phyloP scores from a whole-genome alignment of 306 rosid species.

The Cucurbita moschata region DNA sequence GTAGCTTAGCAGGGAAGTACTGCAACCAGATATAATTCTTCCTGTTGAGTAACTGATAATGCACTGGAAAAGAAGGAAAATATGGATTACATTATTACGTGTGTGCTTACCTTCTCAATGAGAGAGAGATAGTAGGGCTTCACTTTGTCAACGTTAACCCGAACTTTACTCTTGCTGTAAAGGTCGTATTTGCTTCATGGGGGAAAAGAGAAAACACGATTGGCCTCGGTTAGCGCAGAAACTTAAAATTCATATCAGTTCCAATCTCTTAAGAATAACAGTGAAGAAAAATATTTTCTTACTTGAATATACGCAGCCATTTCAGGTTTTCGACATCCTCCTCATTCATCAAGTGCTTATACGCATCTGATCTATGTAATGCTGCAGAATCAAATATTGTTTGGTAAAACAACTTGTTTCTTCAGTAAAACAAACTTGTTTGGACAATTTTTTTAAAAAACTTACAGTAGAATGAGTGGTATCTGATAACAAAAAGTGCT shows the following conservation, averaged over 20 bases:
- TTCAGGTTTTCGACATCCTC: constrained; percentile 61
- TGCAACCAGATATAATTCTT: constrained; percentile 17
- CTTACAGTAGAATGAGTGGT: constrained; percentile 76
- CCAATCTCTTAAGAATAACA: neutral
- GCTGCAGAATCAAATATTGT: constrained; percentile 27
- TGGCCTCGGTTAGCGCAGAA: neutral
- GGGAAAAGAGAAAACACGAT: neutral
- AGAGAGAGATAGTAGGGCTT: constrained; percentile 72
- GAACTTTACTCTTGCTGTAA: constrained; percentile 67
- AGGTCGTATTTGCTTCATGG: constrained; percentile 64
- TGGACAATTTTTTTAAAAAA: neutral
- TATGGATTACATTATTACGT: neutral
- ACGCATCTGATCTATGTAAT: constrained; percentile 49
- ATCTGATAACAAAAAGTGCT: constrained; percentile 67
- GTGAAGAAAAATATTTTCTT: constrained; percentile 1
- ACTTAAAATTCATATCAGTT: neutral
- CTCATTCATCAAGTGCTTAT: constrained; percentile 58
- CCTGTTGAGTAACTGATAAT: neutral
- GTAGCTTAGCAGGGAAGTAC: constrained; percentile 70
- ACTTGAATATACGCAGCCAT: constrained; percentile 74
- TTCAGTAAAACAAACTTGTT: neutral
- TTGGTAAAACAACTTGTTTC: neutral
- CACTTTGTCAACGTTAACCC: constrained; percentile 49
- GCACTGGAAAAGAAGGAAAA: neutral
- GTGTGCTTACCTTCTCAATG: constrained; percentile 40